Percentiles rank a stretch among this genome's conserved stretches.
These are phyloP conservation scores for Coemansia sp. DNA, from an alignment of 192 early-diverging fungal species.

Conservation along the genomic window DNA sequence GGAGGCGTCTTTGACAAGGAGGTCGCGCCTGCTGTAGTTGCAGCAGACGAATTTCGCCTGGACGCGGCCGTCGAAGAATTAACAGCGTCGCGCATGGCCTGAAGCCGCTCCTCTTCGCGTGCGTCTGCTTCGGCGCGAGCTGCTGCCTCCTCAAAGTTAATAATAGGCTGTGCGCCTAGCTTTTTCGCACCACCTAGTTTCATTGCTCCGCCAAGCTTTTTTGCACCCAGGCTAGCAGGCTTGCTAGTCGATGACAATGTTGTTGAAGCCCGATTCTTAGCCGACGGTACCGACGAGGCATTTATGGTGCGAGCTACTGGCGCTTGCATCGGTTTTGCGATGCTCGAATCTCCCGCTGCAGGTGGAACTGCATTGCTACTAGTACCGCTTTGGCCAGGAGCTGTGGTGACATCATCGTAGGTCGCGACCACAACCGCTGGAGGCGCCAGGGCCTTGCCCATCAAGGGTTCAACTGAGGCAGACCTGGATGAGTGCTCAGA, in stretches of 20 bases:
- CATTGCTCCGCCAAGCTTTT: constrained; percentile 57
- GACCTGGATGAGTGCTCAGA: constrained; percentile 15
- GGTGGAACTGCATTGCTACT: neutral
- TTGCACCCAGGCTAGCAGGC: constrained; percentile 37
- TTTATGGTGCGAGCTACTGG: constrained; percentile 41
- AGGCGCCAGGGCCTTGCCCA: constrained; percentile 21
- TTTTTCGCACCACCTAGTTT: constrained; percentile 88
- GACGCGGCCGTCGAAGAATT: constrained; percentile 4
- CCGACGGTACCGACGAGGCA: constrained; percentile 7
- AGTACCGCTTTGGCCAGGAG: neutral
- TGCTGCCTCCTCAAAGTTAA: constrained; percentile 93
- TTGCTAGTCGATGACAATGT: constrained; percentile 21
- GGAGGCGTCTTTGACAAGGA: neutral
- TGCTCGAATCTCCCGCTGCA: neutral
- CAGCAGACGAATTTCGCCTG: neutral
- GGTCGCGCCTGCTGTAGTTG: neutral
- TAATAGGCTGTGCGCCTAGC: constrained; percentile 65
- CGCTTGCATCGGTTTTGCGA: constrained; percentile 12
- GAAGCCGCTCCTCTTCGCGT: constrained; percentile 63
- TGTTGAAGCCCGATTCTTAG: constrained; percentile 3
- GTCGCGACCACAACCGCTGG: constrained; percentile 18
- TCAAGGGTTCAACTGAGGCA: neutral
- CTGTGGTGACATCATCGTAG: neutral
- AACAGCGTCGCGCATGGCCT: constrained; percentile 54
- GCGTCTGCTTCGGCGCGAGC: constrained; percentile 83